Base-by-base conservation (phyloP, 202 grass and related monocot genomes). In the Elaeis oleifera region DNA sequence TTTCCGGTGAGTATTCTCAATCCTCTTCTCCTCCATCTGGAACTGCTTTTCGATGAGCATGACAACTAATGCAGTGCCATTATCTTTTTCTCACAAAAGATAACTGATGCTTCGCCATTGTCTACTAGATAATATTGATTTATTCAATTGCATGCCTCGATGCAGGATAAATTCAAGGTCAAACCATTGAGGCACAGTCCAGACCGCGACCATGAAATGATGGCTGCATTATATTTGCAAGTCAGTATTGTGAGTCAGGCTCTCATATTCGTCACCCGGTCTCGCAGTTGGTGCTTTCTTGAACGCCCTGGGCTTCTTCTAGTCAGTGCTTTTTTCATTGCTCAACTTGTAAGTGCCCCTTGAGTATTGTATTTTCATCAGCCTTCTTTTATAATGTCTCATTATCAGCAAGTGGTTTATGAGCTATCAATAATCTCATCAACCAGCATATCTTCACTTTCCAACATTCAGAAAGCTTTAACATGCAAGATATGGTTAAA, bases 181-280 rank as follows among this genome's bases (percentile, higher is more conserved):
- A 83, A 51, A 59, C 67, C 87, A 20, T 61, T 97, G 73, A 97
- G 74, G 65, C 0, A 70, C 27, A 91, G 58, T 4, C 4, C 3
- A 4, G 26, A 27, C 26, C 3, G 26, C 0, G 77, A 86, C 11
- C 5, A 81, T 53, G 82, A 97, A 76, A 75, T 77, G 84, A 97
- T 97, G 92, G 54, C 92, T 54, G 92, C 87, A 17, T 68, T 97
- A 56, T 97, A 97, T 76, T 82, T 97, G 66, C 92, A 97, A 89
- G 92, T 97, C 63, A 97, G 92, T 68, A 97, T 97, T 65, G 88
- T 97, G 23, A 97, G 92, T 58, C 92, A 97, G 75, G 87, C 92
- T 14, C 76, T 97, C 5, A 97, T 97, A 57, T 97, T 97, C 0
- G 92, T 97, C 48, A 97, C 92, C 59, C 87, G 92, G 23, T 89